phyloP scores from a whole-genome alignment of 768 basidiomycete species.

The Rhizopogon vulgaris region DNA sequence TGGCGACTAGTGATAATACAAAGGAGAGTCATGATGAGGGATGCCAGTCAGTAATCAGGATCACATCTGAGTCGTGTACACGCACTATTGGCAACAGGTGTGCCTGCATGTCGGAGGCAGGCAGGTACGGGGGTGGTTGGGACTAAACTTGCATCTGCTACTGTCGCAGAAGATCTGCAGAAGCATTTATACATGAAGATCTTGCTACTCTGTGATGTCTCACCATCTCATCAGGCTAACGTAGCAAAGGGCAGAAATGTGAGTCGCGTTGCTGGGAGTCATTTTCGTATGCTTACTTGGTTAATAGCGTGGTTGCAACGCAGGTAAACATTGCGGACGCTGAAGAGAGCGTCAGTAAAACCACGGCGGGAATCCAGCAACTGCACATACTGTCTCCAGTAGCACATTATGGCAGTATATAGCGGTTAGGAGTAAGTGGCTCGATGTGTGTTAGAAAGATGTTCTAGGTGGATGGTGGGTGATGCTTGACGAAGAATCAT shows the following conservation, averaged over 20 bases:
- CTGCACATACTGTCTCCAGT: slow-evolving; percentile 44
- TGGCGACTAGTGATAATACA: slow-evolving; percentile 26
- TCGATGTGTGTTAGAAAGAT: slow-evolving; percentile 5
- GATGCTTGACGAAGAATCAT: slow-evolving; percentile 1
- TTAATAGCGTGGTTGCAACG: slow-evolving; percentile 43
- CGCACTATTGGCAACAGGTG: slow-evolving; percentile 46
- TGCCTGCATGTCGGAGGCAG: slow-evolving; percentile 35
- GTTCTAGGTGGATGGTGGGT: slow-evolving; percentile 8
- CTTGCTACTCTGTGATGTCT: background rate
- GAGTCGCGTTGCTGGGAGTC: background rate
- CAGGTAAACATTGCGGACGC: slow-evolving; percentile 42
- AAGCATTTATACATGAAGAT: slow-evolving; percentile 4
- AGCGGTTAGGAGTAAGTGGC: slow-evolving; percentile 5
- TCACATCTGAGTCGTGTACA: slow-evolving; percentile 3
- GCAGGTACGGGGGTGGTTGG: slow-evolving; percentile 41
- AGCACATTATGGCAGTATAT: slow-evolving; percentile 36
- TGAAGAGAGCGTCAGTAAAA: slow-evolving; percentile 9
- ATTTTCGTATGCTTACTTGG: slow-evolving; percentile 26
- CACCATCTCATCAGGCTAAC: slow-evolving; percentile 34
- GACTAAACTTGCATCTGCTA: slow-evolving; percentile 48
- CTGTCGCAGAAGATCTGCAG: slow-evolving; percentile 41
- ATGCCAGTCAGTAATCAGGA: background rate
- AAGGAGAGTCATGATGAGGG: background rate
- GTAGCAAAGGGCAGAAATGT: background rate
- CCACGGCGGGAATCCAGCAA: no score